These are phyloP conservation scores for Astrephomene gubernaculifera DNA, from an alignment of 139 green algal species.

Conservation along the genomic window DNA sequence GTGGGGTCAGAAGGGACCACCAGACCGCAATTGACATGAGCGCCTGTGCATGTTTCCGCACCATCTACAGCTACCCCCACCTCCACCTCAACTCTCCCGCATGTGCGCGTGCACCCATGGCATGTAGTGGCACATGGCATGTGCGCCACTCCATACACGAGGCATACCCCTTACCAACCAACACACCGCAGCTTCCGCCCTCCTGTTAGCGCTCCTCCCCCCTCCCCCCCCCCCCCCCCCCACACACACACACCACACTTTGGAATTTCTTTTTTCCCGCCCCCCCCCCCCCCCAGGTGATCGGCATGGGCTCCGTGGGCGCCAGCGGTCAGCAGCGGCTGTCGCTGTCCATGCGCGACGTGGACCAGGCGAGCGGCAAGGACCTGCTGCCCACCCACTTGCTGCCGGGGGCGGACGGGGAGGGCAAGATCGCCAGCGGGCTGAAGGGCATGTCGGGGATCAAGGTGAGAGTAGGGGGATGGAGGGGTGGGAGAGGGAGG, in stretches of 20 bases:
- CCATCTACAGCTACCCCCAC: too few species aligned
- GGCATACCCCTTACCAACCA: too few species aligned
- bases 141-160: too few species aligned
- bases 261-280: too few species aligned
- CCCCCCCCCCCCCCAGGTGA: conserved; percentile 1
- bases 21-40: too few species aligned
- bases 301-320: conserved; percentile 32
- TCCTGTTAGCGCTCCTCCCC: not conserved
- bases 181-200: not conserved
- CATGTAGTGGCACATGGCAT: too few species aligned
- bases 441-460: conserved; percentile 91
- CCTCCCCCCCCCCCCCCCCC: not conserved
- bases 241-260: too few species aligned
- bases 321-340: conserved; percentile 69
- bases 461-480: conserved; percentile 34
- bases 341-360: conserved; percentile 92
- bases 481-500: not conserved
- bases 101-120: too few species aligned
- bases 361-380: conserved; percentile 89
- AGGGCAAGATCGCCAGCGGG: conserved; percentile 35
- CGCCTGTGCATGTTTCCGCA: too few species aligned
- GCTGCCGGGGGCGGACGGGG: conserved; percentile 40
- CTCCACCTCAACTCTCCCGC: too few species aligned
- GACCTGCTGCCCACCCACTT: conserved; percentile 75
- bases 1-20: not conserved